Percentiles rank a stretch among this genome's conserved stretches.
phyloP scores from a whole-genome alignment of 352 stramenopile species.

The Thraustochytrium sp. region DNA sequence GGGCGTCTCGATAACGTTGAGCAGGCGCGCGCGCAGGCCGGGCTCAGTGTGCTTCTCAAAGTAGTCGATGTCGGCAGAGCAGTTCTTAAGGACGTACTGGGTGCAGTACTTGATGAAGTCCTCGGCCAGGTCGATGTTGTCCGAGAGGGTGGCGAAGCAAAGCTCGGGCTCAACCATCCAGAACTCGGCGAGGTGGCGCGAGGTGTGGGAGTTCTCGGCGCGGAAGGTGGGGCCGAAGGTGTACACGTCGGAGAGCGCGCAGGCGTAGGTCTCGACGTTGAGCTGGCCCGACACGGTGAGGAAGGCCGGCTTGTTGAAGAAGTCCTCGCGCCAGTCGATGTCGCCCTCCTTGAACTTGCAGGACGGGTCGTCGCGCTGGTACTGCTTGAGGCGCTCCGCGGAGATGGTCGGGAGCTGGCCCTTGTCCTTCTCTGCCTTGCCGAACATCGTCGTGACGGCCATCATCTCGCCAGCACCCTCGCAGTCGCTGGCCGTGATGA shows the following conservation, averaged over 20 bases:
- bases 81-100: conserved; percentile 83
- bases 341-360: conserved; percentile 58
- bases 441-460: conserved; percentile 79
- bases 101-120: conserved; percentile 92
- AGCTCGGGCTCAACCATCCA: conserved; percentile 94
- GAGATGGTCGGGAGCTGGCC: conserved; percentile 30
- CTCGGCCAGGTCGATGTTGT: conserved; percentile 89
- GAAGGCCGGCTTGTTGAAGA: conserved; percentile 74
- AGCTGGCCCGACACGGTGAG: conserved; percentile 94
- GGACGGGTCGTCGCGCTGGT: conserved; percentile 50
- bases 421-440: conserved; percentile 28
- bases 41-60: conserved; percentile 87
- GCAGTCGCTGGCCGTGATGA: conserved; percentile 93
- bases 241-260: conserved; percentile 79
- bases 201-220: conserved; percentile 91
- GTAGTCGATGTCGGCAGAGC: conserved; percentile 82
- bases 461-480: conserved; percentile 97
- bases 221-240: conserved; percentile 91
- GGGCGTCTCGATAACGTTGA: conserved; percentile 62
- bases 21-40: conserved; percentile 71
- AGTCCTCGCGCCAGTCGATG: conserved; percentile 83
- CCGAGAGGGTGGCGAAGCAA: conserved; percentile 70
- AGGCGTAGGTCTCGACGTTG: conserved; percentile 89
- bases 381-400: conserved; percentile 10
- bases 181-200: conserved; percentile 84